Evolutionary conservation across 2,329 filamentous ascomycete species (phyloP).

Genomic region (Cercospora canescens): DNA sequence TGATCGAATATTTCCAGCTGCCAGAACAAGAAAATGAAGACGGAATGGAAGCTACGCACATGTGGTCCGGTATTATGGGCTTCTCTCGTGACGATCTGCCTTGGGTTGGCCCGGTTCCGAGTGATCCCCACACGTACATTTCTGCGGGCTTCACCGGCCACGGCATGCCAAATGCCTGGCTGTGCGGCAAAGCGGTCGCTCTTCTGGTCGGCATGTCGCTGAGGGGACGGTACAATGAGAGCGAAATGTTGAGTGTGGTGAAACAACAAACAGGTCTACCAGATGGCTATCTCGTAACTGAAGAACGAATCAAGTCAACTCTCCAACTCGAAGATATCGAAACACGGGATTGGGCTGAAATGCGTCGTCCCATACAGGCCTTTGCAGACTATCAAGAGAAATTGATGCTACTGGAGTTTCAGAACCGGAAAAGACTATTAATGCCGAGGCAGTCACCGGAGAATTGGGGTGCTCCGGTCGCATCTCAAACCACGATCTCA

Average conservation of each 20-base stretch:
- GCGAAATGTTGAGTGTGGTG: conserved; percentile 18
- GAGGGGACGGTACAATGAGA: conserved; percentile 9
- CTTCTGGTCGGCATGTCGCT: conserved; percentile 54
- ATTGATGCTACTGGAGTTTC: too few relatives aligned
- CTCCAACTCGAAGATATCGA: conserved; percentile 29
- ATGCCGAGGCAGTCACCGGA: too few relatives aligned
- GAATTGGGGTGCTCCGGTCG: too few relatives aligned
- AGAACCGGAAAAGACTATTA: too few relatives aligned
- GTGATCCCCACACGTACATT: conserved; percentile 36
- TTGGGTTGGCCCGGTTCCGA: conserved; percentile 70
- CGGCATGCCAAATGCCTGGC: conserved; percentile 73
- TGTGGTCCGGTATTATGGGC: conserved; percentile 82
- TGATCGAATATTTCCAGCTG: conserved; percentile 39
- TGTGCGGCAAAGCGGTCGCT: conserved; percentile 65
- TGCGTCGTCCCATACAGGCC: too few relatives aligned
- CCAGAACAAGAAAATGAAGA: conserved; percentile 32
- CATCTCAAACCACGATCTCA: too few relatives aligned
- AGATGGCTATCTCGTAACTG: conserved; percentile 29
- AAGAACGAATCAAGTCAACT: conserved; percentile 30
- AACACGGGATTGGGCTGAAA: conserved; percentile 31
- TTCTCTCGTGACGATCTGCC: conserved; percentile 67
- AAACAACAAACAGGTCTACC: conserved; percentile 29
- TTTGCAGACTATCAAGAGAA: too few relatives aligned
- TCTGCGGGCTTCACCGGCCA: conserved; percentile 55
- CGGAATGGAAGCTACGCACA: conserved; percentile 49